Percentiles rank a stretch among this genome's conserved stretches.
Evolutionary conservation across 148 eudicot species (phyloP).

Genomic region (Chenopodium quinoa): DNA sequence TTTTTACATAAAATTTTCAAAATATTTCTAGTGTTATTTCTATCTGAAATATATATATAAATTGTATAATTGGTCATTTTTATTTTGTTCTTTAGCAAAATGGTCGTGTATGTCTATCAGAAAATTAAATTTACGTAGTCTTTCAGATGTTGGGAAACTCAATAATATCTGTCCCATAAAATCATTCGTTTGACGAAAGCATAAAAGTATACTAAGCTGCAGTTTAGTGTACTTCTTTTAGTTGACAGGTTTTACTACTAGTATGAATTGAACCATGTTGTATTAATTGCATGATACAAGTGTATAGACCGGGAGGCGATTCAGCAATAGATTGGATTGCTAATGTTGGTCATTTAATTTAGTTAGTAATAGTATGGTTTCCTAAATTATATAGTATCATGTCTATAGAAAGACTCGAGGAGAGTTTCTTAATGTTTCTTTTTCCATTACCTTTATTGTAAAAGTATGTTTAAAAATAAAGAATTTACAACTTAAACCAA

Average conservation of each 20-base stretch:
- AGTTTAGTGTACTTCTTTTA: background rate
- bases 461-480: too few species aligned
- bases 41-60: background rate
- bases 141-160: slow-evolving; percentile 28
- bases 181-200: slow-evolving; percentile 31
- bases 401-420: too few species aligned
- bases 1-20: background rate
- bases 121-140: background rate
- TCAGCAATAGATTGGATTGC: too few species aligned
- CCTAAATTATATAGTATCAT: too few species aligned
- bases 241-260: background rate
- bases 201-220: background rate
- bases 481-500: too few species aligned
- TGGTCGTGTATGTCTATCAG: background rate
- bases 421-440: too few species aligned
- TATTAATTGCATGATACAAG: too few species aligned
- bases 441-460: too few species aligned
- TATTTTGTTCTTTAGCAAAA: slow-evolving; percentile 13
- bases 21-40: background rate
- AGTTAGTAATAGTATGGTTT: too few species aligned
- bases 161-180: slow-evolving; percentile 21
- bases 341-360: too few species aligned
- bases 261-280: background rate
- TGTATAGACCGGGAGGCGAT: too few species aligned
- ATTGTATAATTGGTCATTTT: background rate